A percentile compares a stretch with the other conserved stretches of the same genome.
Conservation (phyloP, 768 basidiomycete genomes). For the Kondoa subrosea region DNA sequence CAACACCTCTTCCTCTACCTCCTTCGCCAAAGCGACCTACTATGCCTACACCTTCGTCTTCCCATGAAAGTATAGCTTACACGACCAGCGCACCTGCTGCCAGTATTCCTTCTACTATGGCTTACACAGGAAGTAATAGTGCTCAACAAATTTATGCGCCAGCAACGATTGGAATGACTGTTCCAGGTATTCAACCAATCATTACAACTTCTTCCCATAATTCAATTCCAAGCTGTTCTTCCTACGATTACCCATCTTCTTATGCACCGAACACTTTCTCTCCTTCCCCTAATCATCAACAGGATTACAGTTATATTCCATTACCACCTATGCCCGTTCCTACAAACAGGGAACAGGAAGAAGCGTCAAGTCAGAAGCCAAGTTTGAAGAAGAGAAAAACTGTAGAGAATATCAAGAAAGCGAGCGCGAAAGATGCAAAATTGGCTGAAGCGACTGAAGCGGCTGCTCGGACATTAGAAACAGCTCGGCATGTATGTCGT, state of each 20-base stretch:
- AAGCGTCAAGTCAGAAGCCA: not conserved
- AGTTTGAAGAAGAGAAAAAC: slow-evolving; percentile 19
- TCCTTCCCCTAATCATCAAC: not conserved
- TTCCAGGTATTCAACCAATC: no score
- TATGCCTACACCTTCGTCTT: not conserved
- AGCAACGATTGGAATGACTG: no score
- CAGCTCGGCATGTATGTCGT: slow-evolving; percentile 8
- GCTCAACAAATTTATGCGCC: no score
- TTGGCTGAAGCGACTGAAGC: slow-evolving; percentile 8
- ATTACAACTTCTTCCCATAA: no score
- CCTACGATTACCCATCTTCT: no score
- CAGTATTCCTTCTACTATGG: no score
- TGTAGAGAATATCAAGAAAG: slow-evolving; percentile 13
- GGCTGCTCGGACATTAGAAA: slow-evolving; percentile 7
- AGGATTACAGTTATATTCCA: slow-evolving; percentile 7
- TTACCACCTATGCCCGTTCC: slow-evolving; percentile 13
- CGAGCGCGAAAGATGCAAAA: not conserved
- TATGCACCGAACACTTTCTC: no score
- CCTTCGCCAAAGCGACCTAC: not conserved
- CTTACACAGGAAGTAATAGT: no score
- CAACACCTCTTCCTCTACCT: slow-evolving; percentile 4
- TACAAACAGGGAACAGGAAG: not conserved
- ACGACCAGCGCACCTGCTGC: no score
- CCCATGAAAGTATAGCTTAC: not conserved
- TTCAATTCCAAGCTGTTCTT: no score